Base-by-base conservation (phyloP, 345 rosid genomes). In the Boechera stricta region DNA sequence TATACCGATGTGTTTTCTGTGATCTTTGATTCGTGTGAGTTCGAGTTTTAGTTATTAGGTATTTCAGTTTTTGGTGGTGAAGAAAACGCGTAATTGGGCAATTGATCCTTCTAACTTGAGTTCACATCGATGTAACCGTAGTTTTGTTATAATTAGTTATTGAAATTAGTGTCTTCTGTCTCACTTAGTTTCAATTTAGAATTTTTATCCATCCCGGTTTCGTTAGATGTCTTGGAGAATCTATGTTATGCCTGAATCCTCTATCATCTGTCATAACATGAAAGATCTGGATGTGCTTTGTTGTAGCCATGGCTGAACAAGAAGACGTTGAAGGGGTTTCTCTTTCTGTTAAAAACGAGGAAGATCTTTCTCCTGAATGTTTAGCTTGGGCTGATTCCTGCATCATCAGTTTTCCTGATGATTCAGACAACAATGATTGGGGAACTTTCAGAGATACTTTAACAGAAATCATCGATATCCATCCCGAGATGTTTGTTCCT, bases 351-450 rank as follows among this genome's bases (percentile, higher is more conserved):
- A 49, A 24, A 78, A 12, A 72, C 18, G 64, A 78, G 26, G 85
- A 86, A 63, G 68, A 38, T 35, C 77, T 81, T 75, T 86, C 87
- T 5, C 65, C 84, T 68, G 97, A 87, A 74, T 85, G 80, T 75
- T 57, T 83, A 73, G 87, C 90, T 36, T 91, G 94, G 97, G 89
- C 78, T 64, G 90, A 91, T 80, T 91, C 92, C 55, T 91, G 94
- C 73, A 82, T 86, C 64, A 61, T 81, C 67, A 75, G 72, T 41
- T 86, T 83, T 71, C 74, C 81, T 49, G 93, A 86, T 28, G 62
- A 73, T 70, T 83, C 81, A 18, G 86, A 85, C 26, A 41, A 28
- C 29, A 69, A 48, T 36, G 76, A 71, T 38, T 89, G 88, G 92
- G 79, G 66, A 53, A 82, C 79, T 57, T 56, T 86, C 51, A 89